Base-by-base conservation (phyloP, 352 stramenopile species). In the Globisporangium acanthophoron region DNA sequence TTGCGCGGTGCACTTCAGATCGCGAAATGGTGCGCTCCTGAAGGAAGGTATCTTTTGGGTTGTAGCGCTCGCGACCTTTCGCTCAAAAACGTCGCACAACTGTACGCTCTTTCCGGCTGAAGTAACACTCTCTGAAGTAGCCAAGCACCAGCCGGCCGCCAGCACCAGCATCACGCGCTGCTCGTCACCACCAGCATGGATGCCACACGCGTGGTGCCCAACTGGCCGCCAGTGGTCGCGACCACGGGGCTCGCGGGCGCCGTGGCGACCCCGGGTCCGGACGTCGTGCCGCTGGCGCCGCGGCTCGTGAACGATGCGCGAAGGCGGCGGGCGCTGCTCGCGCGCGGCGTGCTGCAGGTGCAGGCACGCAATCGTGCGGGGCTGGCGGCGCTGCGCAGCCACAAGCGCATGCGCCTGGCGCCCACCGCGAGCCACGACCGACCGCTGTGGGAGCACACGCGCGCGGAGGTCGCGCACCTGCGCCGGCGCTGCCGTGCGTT, bases 281-380 rank as follows among this genome's bases (percentile, higher is more conserved):
- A 90, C 52, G 44, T 66, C 5, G 65, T 91, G 15, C 74, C 79
- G 5, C 59, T 91, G 5, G 39, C 74, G 20, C 77, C 79, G 0
- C 52, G 68, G 15, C 46, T 80, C 45, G 56, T 85, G 41, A 88
- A 86, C 59, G 76, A 88, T 49, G 29, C 73, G 45, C 73, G 72
- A n/a, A 67, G 61, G 56, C 61, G 78, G 18, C 61, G 54, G 56
- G 73, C 74, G 15, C 65, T 90, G 29, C 78, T 88, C 46, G 79
- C 69, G 39, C 56, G 54, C 16, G 75, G 76, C 31, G 69, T 81
- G 24, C 64, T 86, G 59, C 68, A 70, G 45, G 54, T 82, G 56
- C 71, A 70, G 47, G 67, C 84, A 53, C 81, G 81, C 67, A 91
- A 91, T 40, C 50, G 66, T 1, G 50, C 62, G 7, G 79, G 73